These are phyloP conservation scores for Agaricus bisporus DNA, from an alignment of 768 basidiomycete species.

Conservation along the genomic window DNA sequence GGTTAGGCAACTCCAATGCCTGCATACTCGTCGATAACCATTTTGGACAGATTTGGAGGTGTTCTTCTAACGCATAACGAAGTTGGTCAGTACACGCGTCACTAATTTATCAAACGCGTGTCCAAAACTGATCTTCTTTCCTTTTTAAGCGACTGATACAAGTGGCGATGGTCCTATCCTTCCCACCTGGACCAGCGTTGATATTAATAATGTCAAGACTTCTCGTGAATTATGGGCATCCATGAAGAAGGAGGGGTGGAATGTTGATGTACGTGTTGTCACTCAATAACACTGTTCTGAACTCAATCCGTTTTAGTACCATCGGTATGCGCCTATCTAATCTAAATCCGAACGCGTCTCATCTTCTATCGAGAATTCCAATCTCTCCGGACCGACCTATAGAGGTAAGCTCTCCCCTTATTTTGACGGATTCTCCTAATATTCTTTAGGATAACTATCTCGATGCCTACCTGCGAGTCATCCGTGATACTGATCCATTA, in stretches of 20 bases:
- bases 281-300: constrained; percentile 10
- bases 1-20: constrained; percentile 31
- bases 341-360: not conserved
- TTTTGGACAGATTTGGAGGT: constrained; percentile 66
- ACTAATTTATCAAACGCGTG: not conserved
- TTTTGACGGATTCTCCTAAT: not conserved
- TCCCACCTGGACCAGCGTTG: constrained; percentile 92
- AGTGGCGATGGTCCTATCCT: constrained; percentile 76
- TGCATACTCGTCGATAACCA: constrained; percentile 3
- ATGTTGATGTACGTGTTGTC: constrained; percentile 63
- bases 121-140: not conserved
- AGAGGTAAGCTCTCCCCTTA: constrained; percentile 44
- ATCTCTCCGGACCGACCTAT: constrained; percentile 90
- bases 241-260: constrained; percentile 81
- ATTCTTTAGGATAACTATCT: constrained; percentile 79
- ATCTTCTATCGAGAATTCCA: constrained; percentile 58
- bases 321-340: constrained; percentile 44
- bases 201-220: constrained; percentile 77
- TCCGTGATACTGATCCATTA: constrained; percentile 73
- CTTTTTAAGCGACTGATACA: constrained; percentile 13
- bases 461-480: constrained; percentile 84
- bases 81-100: constrained; percentile 41
- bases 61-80: constrained; percentile 93
- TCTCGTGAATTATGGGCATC: constrained; percentile 80
- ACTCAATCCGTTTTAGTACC: constrained; percentile 43